phyloP scores from a whole-genome alignment of 768 basidiomycete species.

The Trametopsis cervina region DNA sequence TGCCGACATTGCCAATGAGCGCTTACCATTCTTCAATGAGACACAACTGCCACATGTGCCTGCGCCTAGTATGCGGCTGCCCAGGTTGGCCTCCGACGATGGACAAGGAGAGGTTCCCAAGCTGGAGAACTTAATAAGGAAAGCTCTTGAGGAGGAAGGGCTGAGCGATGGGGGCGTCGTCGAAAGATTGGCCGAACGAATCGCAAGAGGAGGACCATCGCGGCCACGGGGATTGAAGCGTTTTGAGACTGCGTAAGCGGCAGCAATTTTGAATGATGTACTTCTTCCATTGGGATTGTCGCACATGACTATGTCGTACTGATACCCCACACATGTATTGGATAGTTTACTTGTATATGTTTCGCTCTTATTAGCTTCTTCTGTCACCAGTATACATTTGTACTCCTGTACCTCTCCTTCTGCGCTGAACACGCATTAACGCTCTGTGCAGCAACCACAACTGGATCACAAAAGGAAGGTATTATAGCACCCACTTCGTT shows the following conservation, averaged over 20 bases:
- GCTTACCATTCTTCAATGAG: conserved; percentile 49
- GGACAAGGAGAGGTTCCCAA: conserved; percentile 34
- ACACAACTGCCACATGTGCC: conserved; percentile 40
- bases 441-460: too few species aligned
- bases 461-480: too few species aligned
- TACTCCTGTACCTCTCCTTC: too few species aligned
- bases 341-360: background rate
- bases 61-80: conserved; percentile 54
- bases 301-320: background rate
- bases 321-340: background rate
- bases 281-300: background rate
- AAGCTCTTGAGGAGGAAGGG: conserved; percentile 48
- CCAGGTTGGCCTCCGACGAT: conserved; percentile 19
- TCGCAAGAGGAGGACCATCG: conserved; percentile 44
- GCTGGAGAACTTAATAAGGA: conserved; percentile 63
- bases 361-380: too few species aligned
- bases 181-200: conserved; percentile 55
- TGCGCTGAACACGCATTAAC: too few species aligned
- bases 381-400: too few species aligned
- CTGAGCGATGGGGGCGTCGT: conserved; percentile 41
- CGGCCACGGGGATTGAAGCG: conserved; percentile 53
- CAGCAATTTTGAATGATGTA: background rate
- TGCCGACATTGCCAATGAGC: conserved; percentile 69
- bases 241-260: conserved; percentile 41
- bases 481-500: too few species aligned